Evolutionary conservation across 1,139 yeast species (phyloP), one percentile per base, ranked within the genome.

Genomic region (Scheffersomyces cryptocercus): DNA sequence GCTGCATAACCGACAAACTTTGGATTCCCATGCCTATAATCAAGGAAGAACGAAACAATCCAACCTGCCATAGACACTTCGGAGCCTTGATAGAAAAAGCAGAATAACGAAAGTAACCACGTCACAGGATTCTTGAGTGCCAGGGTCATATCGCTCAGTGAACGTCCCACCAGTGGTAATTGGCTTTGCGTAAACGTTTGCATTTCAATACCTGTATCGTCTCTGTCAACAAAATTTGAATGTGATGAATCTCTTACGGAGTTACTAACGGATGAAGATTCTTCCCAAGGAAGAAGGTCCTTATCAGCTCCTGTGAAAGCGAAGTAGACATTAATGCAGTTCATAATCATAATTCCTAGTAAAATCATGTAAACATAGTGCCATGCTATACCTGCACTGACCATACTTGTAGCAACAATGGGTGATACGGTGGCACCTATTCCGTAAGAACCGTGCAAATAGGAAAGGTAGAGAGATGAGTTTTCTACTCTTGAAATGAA

Each of bases 11-110:
- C 87, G 45, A 74, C 73, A 5, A 73, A 60, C 1, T 55, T 47
- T 3, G 64, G 54, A 39, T 65, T 59, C 1, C 82, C 84, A 36
- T 68, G 65, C 35, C 88, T 68, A 50, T 78, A 79, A 39, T 74
- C 77, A 37, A 80, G 67, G 53, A 83, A 65, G 52, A 72, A 83
- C 0, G 88, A 79, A 34, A 82, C 84, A 32, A 80, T 72, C 88
- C 88, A 84, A 29, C 87, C 87, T 14, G 84, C 87, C 52, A 81
- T 58, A 0, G 84, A 66, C 5, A 84, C 87, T 56, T 84, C 89
- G 1, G 79, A 71, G 3, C 88, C 89, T 53, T 82, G 85, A 51
- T 84, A 84, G 50, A 75, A 74, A 40, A 84, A 71, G 10, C 80
- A 72, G 47, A 77, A 74, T 40, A 75, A 51, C 2, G 85, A 72